Evolutionary conservation across 768 basidiomycete genomes (phyloP).

Genomic region (Boletus sensibilis): DNA sequence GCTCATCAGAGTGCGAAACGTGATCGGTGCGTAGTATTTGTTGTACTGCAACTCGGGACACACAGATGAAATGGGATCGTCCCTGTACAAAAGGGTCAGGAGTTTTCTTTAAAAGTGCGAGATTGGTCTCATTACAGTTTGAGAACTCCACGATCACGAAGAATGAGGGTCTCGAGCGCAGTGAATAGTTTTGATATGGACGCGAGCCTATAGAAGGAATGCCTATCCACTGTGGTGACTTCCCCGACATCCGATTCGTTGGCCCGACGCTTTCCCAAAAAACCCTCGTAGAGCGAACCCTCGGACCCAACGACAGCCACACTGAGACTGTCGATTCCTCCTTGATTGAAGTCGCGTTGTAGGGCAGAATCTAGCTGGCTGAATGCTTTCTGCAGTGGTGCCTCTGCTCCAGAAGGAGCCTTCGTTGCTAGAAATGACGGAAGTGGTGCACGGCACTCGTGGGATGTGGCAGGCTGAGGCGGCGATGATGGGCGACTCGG

Average conservation of each 20-base stretch:
- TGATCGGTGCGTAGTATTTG: slow-evolving; percentile 31
- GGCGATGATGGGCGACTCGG: not conserved
- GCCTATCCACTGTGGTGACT: slow-evolving; percentile 32
- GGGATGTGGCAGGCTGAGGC: not conserved
- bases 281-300: slow-evolving; percentile 45
- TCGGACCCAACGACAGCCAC: slow-evolving; percentile 47
- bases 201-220: slow-evolving; percentile 52
- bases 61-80: slow-evolving; percentile 44
- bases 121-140: slow-evolving; percentile 32
- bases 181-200: slow-evolving; percentile 54
- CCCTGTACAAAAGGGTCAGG: slow-evolving; percentile 29
- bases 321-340: slow-evolving; percentile 49
- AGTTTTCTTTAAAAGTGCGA: not conserved
- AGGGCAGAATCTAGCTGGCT: slow-evolving; percentile 6
- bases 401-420: slow-evolving; percentile 15
- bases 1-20: slow-evolving; percentile 42
- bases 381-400: slow-evolving; percentile 8
- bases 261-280: slow-evolving; percentile 43
- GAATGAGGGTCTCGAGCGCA: slow-evolving; percentile 46
- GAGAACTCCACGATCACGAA: slow-evolving; percentile 45
- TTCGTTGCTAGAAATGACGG: slow-evolving; percentile 15
- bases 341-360: slow-evolving; percentile 22
- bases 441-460: slow-evolving; percentile 18
- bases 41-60: slow-evolving; percentile 25
- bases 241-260: slow-evolving; percentile 39